Evolutionary conservation across 306 rosid genomes (phyloP), one percentile per base, ranked within the genome.

Genomic region (Calophaca sinica): DNA sequence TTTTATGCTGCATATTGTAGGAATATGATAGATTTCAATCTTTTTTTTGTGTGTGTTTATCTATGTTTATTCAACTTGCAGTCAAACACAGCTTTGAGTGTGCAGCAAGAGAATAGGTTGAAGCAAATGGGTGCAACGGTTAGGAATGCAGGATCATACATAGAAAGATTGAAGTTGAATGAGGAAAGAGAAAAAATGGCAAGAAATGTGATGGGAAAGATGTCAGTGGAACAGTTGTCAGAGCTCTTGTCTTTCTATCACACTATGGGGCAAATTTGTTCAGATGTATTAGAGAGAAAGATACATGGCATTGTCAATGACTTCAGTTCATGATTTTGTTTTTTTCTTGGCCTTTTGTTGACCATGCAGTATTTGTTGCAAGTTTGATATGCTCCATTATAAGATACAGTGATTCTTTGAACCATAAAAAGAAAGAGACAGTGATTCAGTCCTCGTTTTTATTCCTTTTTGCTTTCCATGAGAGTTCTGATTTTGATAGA

Each of bases 81-180:
- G 98, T 88, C 97, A 35, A 93, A 94, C 82, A 91, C 89, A 38
- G 96, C 91, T 3, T 69, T 94, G 85, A 94, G 91, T 57, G 77
- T 80, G 65, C 96, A 89, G n/a, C 97, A 93, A 82, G 93, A 91
- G 74, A 89, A 87, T 0, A 88, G 97, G 79, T 29, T 94, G 41
- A 94, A 91, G 89, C 96, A 91, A 80, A 89, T 94, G 96, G 98
- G 98, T 3, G 98, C 98, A 84, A 94, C 98, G 39, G 96, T 94
- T 28, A 94, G 97, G 76, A 91, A 91, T 83, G 89, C 83, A 39
- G 88, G 93, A 2, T 89, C 93, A 8, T 94, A 91, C 80, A 79
- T 80, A 59, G 87, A 80, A 82, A 87, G 75, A 74, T 5, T 91
- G 85, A 88, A 87, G 80, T 39, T 87, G 70, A 88, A 88, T 32